Evolutionary conservation across 331 rosid species (phyloP), one percentile per base, ranked within the genome.

Genomic region (Rhamnella rubrinervis): DNA sequence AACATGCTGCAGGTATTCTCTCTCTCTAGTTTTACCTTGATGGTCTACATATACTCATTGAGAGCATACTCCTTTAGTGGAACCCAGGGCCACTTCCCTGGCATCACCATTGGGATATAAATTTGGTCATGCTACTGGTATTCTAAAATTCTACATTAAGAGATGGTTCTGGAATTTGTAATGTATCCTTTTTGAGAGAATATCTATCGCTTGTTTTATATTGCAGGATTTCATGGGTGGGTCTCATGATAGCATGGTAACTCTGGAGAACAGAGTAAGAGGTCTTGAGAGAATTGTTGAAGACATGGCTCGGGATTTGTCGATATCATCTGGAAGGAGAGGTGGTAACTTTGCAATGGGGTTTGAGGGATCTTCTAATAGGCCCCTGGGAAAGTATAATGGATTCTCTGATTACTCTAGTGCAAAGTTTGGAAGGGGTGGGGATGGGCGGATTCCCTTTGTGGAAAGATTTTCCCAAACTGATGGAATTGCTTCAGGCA

Each of bases 201-300:
- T 58, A 57, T 77, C 1, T 21, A 17, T 35, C 71, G 61, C 60
- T 65, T 58, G 50, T 71, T 71, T 65, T 60, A 55, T 40, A 75
- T 84, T 81, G 82, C 84, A 95, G 99, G 99, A 89, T 84, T 95
- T 95, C 88, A 95, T 95, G 96, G 99, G 97, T 53, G 99, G 97
- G 18, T 95, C 97, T 47, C 99, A 91, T 82, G 96, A 95, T 82
- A 71, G 90, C 82, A 91, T 95, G 97, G 76, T 95, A 60, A 95
- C 97, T 71, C 78, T 95, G 74, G 99, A 95, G 85, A 95, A 95
- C 72, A 84, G 99, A 77, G 97, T 95, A 53, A 83, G 96, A 49
- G 99, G 96, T 23, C 99, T 95, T 55, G 99, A 95, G 89, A 89
- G 99, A 81, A 83, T 95, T 59, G 97, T 95, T 61, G 99, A 91